phyloP scores from a whole-genome alignment of 164 flowering plant species.

The Dillenia turbinata region DNA sequence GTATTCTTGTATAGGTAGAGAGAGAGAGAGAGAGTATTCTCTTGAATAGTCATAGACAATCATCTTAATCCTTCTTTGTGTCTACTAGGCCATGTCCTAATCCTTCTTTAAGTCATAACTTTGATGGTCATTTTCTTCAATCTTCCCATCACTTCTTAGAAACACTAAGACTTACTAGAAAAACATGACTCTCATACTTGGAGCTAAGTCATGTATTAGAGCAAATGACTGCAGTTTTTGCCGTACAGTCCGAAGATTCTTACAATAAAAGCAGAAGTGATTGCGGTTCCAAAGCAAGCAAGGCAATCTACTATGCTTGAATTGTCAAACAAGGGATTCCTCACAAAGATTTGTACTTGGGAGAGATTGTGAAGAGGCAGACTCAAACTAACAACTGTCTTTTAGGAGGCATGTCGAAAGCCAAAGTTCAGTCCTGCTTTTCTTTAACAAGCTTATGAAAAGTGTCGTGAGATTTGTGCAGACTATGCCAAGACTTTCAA shows the following conservation, averaged over 20 bases:
- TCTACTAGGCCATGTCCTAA: no score
- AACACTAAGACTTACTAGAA: no score
- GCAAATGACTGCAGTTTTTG: conserved; percentile 2
- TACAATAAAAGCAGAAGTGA: conserved; percentile 21
- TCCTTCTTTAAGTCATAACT: no score
- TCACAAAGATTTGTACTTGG: conserved; percentile 28
- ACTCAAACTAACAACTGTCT: conserved; percentile 14
- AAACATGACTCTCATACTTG: neutral
- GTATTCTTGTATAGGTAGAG: no score
- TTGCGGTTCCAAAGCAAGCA: conserved; percentile 18
- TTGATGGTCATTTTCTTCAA: no score
- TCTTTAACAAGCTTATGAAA: conserved; percentile 57
- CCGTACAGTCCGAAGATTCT: neutral
- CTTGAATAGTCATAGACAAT: no score
- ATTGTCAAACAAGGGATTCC: conserved; percentile 33
- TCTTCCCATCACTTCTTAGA: no score
- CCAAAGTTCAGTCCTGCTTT: conserved; percentile 34
- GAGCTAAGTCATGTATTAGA: conserved; percentile 18
- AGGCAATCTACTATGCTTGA: conserved; percentile 9
- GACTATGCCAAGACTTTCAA: conserved; percentile 83
- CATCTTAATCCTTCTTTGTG: no score
- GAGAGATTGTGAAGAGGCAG: conserved; percentile 46
- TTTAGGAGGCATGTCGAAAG: conserved; percentile 3
- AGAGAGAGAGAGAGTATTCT: no score
- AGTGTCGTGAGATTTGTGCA: conserved; percentile 52